Evolutionary conservation across 208 protist species (phyloP), one percentile per base, ranked within the genome.

Genomic region (Herpetomonas tarakana): DNA sequence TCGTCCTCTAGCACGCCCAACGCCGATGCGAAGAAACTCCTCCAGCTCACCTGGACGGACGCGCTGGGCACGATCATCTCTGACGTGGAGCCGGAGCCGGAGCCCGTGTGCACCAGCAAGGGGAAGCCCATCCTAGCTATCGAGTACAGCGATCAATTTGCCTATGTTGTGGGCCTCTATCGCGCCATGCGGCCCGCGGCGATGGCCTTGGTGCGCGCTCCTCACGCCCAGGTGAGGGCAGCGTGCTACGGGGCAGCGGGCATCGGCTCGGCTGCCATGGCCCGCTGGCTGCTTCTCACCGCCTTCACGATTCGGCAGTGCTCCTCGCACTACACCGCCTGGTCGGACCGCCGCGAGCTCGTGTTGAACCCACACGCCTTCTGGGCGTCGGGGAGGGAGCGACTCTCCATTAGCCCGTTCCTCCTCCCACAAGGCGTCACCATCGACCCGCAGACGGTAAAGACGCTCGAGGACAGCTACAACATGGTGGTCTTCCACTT

Each of bases 311-410:
- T 89, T 6, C 67, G 69, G 1, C 62, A 83, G 29, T 81, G 72
- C 55, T 50, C 69, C 3, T 71, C 78, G 22, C 72, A 91, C 73
- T 94, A 94, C 69, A 81, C 83, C 7, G 69, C 72, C 11, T 94
- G 87, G 84, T 81, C 80, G 59, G 83, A 91, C 28, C 77, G 87
- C 1, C 81, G 81, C 6, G 71, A 88, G 45, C 59, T 90, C 25
- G 22, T 94, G 11, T 64, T 91, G 57, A 58, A 52, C 2, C 51
- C 74, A 0, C 21, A 39, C 14, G 59, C 75, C 26, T 59, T 86
- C 25, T 51, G 45, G 45, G 44, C 51, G 18, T 67, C 73, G 3
- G 68, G 65, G n/a, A 47, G 58, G 7, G 68, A 80, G 22, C 50
- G 35, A 18, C 49, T 80, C 44, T 12, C 16, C 44, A 4, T 49